Evolutionary conservation across 208 protist species (phyloP).

Genomic region (Acanthamoeba quina): DNA sequence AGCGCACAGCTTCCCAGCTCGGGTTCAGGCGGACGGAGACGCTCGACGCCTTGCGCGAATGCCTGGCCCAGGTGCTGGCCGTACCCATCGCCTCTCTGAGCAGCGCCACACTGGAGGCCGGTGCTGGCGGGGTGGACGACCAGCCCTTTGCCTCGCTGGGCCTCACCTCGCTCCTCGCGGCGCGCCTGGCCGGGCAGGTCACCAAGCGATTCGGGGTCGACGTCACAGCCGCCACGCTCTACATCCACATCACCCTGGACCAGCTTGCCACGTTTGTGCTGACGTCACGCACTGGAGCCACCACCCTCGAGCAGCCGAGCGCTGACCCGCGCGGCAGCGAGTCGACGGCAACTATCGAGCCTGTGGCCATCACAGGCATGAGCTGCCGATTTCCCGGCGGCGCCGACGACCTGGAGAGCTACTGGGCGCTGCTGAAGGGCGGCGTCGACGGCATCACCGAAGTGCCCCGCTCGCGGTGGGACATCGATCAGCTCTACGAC

Average conservation of each 20-base stretch:
- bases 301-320: too few relatives aligned
- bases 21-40: background rate
- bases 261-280: background rate
- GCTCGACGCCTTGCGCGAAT: background rate
- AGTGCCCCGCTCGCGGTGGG: constrained; percentile 55
- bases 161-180: constrained; percentile 41
- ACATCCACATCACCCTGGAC: background rate
- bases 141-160: constrained; percentile 43
- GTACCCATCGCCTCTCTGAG: background rate
- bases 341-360: background rate
- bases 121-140: background rate
- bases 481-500: background rate
- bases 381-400: constrained; percentile 76
- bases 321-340: too few relatives aligned
- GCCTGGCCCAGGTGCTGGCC: constrained; percentile 38
- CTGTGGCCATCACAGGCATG: constrained; percentile 70
- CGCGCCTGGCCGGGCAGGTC: background rate
- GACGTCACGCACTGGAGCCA: too few relatives aligned
- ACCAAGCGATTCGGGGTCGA: background rate
- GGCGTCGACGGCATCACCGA: constrained; percentile 64
- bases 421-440: constrained; percentile 19
- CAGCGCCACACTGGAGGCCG: background rate
- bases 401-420: constrained; percentile 68
- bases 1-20: too few relatives aligned
- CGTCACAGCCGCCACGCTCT: constrained; percentile 50